Evolutionary conservation across 2,329 filamentous ascomycete species (phyloP).

Genomic region (Neophaeococcomyces aloes): DNA sequence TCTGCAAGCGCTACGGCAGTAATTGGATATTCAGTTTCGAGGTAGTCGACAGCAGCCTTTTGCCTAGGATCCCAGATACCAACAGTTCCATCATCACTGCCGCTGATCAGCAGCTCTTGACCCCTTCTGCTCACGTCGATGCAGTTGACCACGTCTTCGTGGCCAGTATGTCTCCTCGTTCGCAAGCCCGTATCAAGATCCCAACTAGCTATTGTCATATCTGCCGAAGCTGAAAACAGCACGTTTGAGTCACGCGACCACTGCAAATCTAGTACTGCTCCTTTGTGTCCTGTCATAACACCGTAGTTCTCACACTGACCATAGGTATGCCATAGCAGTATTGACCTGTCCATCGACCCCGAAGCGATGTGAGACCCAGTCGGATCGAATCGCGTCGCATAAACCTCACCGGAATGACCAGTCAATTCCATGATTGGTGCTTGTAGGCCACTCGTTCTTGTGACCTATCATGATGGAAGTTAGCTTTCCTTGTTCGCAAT

Average conservation of each 20-base stretch:
- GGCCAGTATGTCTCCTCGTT: conserved; percentile 83
- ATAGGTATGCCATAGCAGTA: conserved; percentile 94
- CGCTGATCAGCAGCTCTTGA: conserved; percentile 81
- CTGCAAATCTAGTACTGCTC: conserved; percentile 81
- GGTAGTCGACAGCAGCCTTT: conserved; percentile 77
- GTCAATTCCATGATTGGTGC: conserved; percentile 90
- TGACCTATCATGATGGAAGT: conserved; percentile 45
- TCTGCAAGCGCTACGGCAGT: conserved; percentile 87
- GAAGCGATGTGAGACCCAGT: conserved; percentile 84
- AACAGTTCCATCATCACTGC: conserved; percentile 85
- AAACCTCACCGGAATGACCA: conserved; percentile 69
- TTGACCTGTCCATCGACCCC: conserved; percentile 86
- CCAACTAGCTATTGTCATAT: conserved; percentile 90
- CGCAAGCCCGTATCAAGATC: conserved; percentile 83
- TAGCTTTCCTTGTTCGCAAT: conserved; percentile 21
- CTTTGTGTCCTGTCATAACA: conserved; percentile 75
- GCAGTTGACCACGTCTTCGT: conserved; percentile 91
- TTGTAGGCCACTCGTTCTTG: conserved; percentile 71
- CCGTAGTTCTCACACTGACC: conserved; percentile 94
- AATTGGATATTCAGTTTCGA: conserved; percentile 84
- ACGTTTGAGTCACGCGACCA: conserved; percentile 93
- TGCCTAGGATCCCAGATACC: conserved; percentile 92
- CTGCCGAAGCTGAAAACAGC: conserved; percentile 84
- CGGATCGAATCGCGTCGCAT: conserved; percentile 80
- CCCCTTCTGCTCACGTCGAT: conserved; percentile 81